Percentiles rank a stretch among this genome's conserved stretches.
Conservation (phyloP, 345 rosid species). For the Salix suchowensis region DNA sequence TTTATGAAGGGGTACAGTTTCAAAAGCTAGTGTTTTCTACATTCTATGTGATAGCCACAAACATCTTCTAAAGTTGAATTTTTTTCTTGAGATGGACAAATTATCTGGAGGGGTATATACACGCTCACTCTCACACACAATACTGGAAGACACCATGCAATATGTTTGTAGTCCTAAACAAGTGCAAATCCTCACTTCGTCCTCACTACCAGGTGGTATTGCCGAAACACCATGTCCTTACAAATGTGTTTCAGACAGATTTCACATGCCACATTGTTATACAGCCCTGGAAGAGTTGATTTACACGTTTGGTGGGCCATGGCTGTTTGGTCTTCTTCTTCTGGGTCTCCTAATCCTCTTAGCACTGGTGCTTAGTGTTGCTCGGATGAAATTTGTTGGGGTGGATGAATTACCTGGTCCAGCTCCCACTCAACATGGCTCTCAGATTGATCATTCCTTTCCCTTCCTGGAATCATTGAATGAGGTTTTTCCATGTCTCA, state of each 20-base stretch:
- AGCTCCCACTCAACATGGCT: conserved; percentile 84
- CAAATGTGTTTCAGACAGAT: conserved; percentile 84
- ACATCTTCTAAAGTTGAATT: background rate
- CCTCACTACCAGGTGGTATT: conserved; percentile 67
- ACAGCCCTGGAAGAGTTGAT: conserved; percentile 97
- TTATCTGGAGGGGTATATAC: background rate
- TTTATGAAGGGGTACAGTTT: background rate
- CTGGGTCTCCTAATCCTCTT: conserved; percentile 82
- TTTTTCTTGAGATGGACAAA: background rate
- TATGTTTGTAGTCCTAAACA: background rate
- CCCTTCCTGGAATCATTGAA: conserved; percentile 96
- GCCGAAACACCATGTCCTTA: conserved; percentile 88
- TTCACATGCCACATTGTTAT: conserved; percentile 92
- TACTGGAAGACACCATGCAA: background rate
- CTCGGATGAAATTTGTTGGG: conserved; percentile 94
- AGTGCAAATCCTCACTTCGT: background rate
- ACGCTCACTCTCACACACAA: background rate
- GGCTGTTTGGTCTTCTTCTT: conserved; percentile 88
- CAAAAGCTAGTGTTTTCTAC: background rate
- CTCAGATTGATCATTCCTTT: conserved; percentile 92
- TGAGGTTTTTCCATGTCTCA: conserved; percentile 55
- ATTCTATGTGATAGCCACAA: background rate
- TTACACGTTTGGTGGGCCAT: conserved; percentile 97
- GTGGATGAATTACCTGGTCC: conserved; percentile 92
- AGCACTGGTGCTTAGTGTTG: conserved; percentile 96